Evolutionary conservation across 495 filamentous ascomycete species (phyloP).

Genomic region (Daldinia bambusicola): DNA sequence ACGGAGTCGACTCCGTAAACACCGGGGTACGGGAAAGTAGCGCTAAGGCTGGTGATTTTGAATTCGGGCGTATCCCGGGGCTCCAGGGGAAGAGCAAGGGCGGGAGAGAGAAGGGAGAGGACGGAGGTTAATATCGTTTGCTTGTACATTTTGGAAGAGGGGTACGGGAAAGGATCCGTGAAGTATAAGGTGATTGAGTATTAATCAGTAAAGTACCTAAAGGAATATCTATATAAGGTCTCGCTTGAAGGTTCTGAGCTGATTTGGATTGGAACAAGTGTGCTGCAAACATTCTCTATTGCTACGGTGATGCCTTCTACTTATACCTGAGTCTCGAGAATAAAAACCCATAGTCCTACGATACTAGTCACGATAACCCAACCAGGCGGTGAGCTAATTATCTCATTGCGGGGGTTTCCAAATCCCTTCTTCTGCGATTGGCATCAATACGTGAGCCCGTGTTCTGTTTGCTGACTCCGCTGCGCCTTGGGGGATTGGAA

Average conservation of each 20-base stretch:
- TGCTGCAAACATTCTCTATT: neutral
- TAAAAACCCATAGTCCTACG: conserved; percentile 4
- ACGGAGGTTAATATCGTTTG: conserved; percentile 21
- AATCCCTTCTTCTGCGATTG: neutral
- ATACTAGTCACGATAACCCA: conserved; percentile 4
- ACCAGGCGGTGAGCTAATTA: conserved; percentile 14
- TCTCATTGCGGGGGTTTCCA: conserved; percentile 8
- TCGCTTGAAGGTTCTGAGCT: neutral
- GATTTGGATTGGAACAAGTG: conserved; percentile 7
- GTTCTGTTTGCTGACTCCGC: conserved; percentile 14
- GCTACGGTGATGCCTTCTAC: conserved; percentile 13
- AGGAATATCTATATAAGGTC: neutral
- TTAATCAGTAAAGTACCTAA: neutral
- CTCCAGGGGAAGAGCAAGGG: conserved; percentile 33
- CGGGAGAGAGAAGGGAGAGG: conserved; percentile 33
- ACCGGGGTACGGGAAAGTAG: conserved; percentile 38
- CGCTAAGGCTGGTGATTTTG: conserved; percentile 36
- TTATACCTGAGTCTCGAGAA: conserved; percentile 11
- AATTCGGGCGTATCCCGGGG: conserved; percentile 35
- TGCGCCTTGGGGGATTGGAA: conserved; percentile 3
- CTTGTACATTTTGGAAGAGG: conserved; percentile 24
- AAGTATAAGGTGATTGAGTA: neutral
- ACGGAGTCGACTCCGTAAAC: conserved; percentile 34
- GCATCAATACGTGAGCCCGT: conserved; percentile 27
- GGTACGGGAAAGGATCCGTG: neutral